Evolutionary conservation across 768 basidiomycete species (phyloP).

Genomic region (Kwoniella bestiolae): DNA sequence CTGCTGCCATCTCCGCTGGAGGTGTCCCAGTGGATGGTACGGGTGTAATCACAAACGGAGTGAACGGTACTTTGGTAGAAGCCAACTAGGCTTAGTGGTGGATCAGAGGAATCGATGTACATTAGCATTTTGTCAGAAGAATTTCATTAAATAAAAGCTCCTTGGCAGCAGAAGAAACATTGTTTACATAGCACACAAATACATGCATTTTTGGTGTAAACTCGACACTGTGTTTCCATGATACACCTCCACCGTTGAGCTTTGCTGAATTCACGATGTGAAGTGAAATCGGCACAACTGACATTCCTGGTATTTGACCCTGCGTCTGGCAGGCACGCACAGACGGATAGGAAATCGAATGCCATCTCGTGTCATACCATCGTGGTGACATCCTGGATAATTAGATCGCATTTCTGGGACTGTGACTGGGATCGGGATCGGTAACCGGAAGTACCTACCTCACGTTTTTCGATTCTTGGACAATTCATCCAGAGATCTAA

Average conservation of each 20-base stretch:
- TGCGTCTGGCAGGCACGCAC: no score
- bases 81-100: not conserved
- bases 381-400: no score
- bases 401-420: no score
- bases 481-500: not conserved
- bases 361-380: no score
- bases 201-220: no score
- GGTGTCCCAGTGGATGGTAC: conserved; percentile 44
- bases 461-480: not conserved
- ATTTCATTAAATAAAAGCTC: conserved; percentile 1
- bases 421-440: conserved; percentile 1
- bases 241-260: no score
- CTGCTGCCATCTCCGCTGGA: conserved; percentile 47
- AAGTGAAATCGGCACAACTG: no score
- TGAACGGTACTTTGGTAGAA: conserved; percentile 15
- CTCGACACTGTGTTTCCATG: no score
- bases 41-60: conserved; percentile 44
- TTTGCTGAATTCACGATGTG: no score
- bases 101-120: not conserved
- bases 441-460: not conserved
- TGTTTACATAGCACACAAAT: not conserved
- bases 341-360: no score
- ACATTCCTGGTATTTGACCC: no score
- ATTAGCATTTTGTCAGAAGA: conserved; percentile 12
- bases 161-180: not conserved